phyloP scores from a whole-genome alignment of 2,329 filamentous ascomycete species.

The Ophioceras dolichostomum region DNA sequence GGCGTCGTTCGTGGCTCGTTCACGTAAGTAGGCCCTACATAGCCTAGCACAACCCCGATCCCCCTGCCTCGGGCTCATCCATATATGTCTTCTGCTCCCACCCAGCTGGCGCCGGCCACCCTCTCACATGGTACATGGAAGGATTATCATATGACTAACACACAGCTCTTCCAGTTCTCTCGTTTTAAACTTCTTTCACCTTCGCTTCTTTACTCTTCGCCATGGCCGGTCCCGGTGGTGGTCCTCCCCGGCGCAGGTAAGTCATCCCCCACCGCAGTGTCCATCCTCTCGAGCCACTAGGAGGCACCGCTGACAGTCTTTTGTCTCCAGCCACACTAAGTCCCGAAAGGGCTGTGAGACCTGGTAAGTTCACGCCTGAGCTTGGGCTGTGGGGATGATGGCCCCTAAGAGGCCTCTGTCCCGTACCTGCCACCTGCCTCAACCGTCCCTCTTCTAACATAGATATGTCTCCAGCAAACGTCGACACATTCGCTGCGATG shows the following conservation, averaged over 20 bases:
- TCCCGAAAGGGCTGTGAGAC: conserved; percentile 97
- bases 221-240: conserved; percentile 93
- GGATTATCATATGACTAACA: too few relatives aligned
- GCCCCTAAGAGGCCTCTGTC: too few relatives aligned
- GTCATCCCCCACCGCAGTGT: conserved; percentile 16
- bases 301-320: conserved; percentile 11
- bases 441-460: too few relatives aligned
- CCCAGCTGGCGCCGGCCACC: background rate
- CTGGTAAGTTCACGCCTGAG: conserved; percentile 37
- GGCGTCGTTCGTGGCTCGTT: conserved; percentile 12
- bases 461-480: conserved; percentile 51
- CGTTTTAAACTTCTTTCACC: conserved; percentile 22
- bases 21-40: conserved; percentile 14
- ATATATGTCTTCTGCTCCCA: background rate
- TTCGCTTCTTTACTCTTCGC: conserved; percentile 20
- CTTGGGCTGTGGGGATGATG: too few relatives aligned
- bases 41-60: background rate
- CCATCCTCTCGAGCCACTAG: background rate
- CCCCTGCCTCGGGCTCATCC: background rate
- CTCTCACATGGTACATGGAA: background rate
- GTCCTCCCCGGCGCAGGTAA: conserved; percentile 65
- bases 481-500: conserved; percentile 94
- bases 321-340: conserved; percentile 73
- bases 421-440: too few relatives aligned
- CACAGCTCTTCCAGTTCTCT: background rate